A percentile compares a stretch with the other conserved stretches of the same genome.
Conservation (phyloP, 768 basidiomycete species). For the Solioccasus polychromus region DNA sequence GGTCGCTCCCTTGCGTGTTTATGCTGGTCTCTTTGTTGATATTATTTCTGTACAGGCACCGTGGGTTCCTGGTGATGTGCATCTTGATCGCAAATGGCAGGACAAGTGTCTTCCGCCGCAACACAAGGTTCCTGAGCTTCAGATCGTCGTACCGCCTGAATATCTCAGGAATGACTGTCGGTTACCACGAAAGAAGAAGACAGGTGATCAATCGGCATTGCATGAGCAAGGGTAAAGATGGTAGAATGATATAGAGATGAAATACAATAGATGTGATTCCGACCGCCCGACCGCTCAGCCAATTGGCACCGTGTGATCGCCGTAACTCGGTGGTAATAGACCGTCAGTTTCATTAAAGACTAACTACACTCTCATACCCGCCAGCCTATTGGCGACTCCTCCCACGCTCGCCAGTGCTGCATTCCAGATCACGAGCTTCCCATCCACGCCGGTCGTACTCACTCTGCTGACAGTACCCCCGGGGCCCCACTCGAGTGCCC, state of each 20-base stretch:
- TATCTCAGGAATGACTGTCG: constrained; percentile 39
- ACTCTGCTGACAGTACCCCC: constrained; percentile 66
- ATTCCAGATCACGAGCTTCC: constrained; percentile 89
- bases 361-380: constrained; percentile 44
- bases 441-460: constrained; percentile 93
- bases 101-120: constrained; percentile 35
- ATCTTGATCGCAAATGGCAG: constrained; percentile 37
- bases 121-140: constrained; percentile 39
- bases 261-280: too few species aligned
- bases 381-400: constrained; percentile 47
- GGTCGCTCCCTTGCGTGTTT: constrained; percentile 17
- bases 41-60: constrained; percentile 37
- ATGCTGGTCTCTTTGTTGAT: not conserved
- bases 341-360: too few species aligned
- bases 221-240: too few species aligned
- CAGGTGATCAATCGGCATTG: not conserved
- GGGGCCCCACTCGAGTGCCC: constrained; percentile 59
- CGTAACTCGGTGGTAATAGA: too few species aligned
- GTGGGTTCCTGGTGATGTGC: constrained; percentile 32
- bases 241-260: too few species aligned
- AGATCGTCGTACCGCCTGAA: constrained; percentile 31
- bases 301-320: too few species aligned
- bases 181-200: constrained; percentile 14
- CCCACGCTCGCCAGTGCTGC: constrained; percentile 51
- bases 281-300: too few species aligned